These are phyloP conservation scores for Tuber umbilicatum DNA, from an alignment of 495 filamentous ascomycete genomes.

Conservation along the genomic window DNA sequence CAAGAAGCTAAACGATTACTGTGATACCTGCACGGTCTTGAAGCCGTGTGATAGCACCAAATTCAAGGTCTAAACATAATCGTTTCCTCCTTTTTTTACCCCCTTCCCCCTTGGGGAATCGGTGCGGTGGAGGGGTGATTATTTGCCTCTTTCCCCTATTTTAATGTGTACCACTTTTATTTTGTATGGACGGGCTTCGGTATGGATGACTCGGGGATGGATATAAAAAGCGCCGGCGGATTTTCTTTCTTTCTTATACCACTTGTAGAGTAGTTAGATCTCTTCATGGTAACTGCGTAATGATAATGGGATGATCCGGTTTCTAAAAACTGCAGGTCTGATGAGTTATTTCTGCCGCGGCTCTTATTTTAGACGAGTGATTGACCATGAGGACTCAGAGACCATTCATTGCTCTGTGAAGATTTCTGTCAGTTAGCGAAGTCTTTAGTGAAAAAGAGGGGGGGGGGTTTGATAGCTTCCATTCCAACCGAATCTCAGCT, in stretches of 20 bases:
- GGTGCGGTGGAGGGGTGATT: neutral
- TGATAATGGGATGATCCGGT: no score
- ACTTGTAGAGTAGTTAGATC: neutral
- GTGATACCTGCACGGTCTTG: neutral
- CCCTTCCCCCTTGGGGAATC: neutral
- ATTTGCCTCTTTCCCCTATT: neutral
- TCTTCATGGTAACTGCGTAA: neutral
- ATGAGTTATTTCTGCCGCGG: no score
- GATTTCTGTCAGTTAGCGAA: no score
- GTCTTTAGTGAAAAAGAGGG: no score
- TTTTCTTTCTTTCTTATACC: neutral
- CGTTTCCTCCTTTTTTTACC: no score
- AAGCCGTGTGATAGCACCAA: constrained; percentile 11
- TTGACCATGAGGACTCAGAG: no score
- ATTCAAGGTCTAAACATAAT: constrained; percentile 7
- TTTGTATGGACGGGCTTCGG: neutral
- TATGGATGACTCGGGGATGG: neutral
- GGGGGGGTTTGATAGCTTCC: no score
- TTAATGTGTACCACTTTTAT: neutral
- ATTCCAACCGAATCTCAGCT: no score
- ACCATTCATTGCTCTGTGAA: no score
- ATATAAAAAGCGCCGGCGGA: neutral
- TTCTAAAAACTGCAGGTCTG: no score
- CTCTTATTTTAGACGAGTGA: no score
- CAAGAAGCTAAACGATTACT: constrained; percentile 9